Base-by-base conservation (phyloP, 2,329 filamentous ascomycete species). In the Aureobasidium sp. region DNA sequence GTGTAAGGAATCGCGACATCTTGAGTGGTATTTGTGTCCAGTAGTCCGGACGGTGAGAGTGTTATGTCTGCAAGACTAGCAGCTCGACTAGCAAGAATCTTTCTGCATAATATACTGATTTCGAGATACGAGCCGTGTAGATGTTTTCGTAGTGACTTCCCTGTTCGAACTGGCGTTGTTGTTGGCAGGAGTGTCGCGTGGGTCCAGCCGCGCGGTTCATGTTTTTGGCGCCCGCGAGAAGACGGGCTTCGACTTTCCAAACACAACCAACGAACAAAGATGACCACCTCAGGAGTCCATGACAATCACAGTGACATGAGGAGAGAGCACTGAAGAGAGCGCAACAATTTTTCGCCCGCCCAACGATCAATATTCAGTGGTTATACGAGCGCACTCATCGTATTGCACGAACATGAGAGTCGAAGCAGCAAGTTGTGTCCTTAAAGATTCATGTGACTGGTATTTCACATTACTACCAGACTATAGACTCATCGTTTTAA, bases 1-100 rank as follows among this genome's bases (percentile, higher is more conserved):
- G 90, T n/a, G 90, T 96, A 49, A 97, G 81, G 73, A 88, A 96
- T 62, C 89, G 88, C 68, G 87, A 83, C 87, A 93, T 95, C 58
- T 64, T 70, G 71, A 29, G 29, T 27, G 29, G 70, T 45, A 27
- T 37, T 45, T 49, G 44, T 52, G 29, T 47, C 31, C 31, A 50
- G 48, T 33, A 33, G 14, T 22, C 5, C 29, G 35, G 22, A n/a
- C 14, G 19, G 11, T n/a, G n/a, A n/a, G n/a, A 15, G 6, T 9
- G 19, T 53, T 7, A 12, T 33, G 11, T 22, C 17, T 24, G 35
- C 6, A 40, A 17, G 50, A 35, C 15, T 19, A 42, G 33, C n/a
- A 15, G 8, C 27, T 47, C 22, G 24, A 54, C 27, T 57, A 37
- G 48, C 29, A 42, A 14, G 6, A 2, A 29, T 3, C 45, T 5